Conservation (phyloP, 345 rosid species). For the Dipteronia dyeriana region DNA sequence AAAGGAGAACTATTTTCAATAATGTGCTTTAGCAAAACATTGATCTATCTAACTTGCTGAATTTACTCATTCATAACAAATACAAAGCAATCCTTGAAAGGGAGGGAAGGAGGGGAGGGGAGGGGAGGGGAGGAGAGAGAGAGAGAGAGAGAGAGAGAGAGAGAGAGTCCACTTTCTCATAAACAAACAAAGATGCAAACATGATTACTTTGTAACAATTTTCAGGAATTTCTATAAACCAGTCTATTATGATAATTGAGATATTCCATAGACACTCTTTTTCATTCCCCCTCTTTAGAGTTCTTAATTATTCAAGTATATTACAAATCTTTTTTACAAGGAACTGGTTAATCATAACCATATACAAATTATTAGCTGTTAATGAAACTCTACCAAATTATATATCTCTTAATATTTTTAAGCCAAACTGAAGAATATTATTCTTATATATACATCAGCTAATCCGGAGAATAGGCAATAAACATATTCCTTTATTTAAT, state of each 20-base stretch:
- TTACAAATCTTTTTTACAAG: not conserved
- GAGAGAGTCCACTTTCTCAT: not conserved
- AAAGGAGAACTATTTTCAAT: not conserved
- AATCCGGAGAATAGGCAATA: not conserved
- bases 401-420: not conserved
- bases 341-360: constrained; percentile 1
- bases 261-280: not conserved
- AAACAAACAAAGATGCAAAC: not conserved
- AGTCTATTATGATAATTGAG: not conserved
- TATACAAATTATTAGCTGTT: not conserved
- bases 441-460: not conserved
- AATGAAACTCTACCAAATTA: not conserved
- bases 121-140: not conserved
- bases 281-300: not conserved
- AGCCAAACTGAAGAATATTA: not conserved
- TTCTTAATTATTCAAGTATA: constrained; percentile 7
- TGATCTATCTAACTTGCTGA: not conserved
- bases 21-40: not conserved
- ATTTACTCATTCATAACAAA: not conserved
- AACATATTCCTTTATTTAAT: not conserved
- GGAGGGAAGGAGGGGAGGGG: not conserved
- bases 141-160: not conserved
- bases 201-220: not conserved
- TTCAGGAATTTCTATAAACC: not conserved
- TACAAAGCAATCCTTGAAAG: not conserved